phyloP scores from a whole-genome alignment of 2,329 filamentous ascomycete species.

The Aspergillus sp. region DNA sequence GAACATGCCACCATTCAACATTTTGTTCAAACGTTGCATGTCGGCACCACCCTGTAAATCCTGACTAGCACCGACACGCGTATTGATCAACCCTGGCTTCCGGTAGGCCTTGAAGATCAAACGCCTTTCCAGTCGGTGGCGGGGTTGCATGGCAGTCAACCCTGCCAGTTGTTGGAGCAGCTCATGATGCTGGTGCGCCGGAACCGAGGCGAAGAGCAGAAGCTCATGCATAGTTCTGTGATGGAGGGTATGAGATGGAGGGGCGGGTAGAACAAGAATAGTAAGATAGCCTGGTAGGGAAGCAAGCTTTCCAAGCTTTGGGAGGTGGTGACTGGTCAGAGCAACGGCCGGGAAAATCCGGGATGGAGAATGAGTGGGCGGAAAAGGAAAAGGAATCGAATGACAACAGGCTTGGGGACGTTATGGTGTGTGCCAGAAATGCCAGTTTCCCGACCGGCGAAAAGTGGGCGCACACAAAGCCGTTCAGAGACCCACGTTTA shows the following conservation, averaged over 20 bases:
- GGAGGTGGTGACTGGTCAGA: not conserved
- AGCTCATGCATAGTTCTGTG: constrained; percentile 55
- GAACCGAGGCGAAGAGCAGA: constrained; percentile 56
- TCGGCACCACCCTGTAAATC: constrained; percentile 37
- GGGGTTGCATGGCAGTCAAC: constrained; percentile 57
- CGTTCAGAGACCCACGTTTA: too few relatives aligned
- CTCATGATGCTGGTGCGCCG: constrained; percentile 53
- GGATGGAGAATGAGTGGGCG: constrained; percentile 15
- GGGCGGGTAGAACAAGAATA: not conserved
- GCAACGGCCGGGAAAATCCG: constrained; percentile 4
- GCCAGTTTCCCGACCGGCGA: too few relatives aligned
- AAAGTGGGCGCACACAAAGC: too few relatives aligned
- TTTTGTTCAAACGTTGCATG: constrained; percentile 41
- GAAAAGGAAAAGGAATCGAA: not conserved
- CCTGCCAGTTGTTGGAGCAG: constrained; percentile 59
- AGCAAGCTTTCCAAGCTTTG: too few relatives aligned
- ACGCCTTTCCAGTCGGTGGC: constrained; percentile 49
- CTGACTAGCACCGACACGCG: constrained; percentile 40
- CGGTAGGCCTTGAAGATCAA: constrained; percentile 55
- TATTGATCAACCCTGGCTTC: constrained; percentile 38
- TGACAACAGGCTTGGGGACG: too few relatives aligned
- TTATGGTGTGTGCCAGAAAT: too few relatives aligned
- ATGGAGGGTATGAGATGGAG: not conserved
- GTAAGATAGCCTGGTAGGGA: not conserved
- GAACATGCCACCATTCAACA: constrained; percentile 49